phyloP scores from a whole-genome alignment of 2,329 filamentous ascomycete genomes.

The Penicillium olsonii region DNA sequence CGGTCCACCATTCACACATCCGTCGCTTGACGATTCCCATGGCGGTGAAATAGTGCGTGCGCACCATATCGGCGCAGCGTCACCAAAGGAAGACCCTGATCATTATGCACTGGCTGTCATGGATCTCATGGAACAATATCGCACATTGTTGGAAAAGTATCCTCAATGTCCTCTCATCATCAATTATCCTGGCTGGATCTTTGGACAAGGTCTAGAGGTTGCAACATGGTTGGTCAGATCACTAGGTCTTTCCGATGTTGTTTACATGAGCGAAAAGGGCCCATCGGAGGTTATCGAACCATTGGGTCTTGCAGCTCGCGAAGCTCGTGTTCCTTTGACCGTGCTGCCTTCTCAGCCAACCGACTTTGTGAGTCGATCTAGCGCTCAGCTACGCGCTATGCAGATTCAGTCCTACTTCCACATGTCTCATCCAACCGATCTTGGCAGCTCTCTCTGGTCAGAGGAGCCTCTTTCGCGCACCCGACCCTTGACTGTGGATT shows the following conservation, averaged over 20 bases:
- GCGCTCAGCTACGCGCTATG: conserved; percentile 57
- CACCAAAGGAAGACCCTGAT: conserved; percentile 58
- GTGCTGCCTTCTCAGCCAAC: conserved; percentile 50
- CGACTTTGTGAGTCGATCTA: conserved; percentile 48
- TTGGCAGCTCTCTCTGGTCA: conserved; percentile 45
- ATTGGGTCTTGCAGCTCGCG: conserved; percentile 42
- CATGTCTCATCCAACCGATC: conserved; percentile 31
- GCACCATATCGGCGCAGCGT: conserved; percentile 56
- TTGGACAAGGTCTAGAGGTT: conserved; percentile 53
- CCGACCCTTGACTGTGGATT: conserved; percentile 53
- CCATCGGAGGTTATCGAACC: conserved; percentile 45
- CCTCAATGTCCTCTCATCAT: conserved; percentile 55
- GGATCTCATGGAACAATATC: conserved; percentile 55
- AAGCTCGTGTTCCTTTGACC: conserved; percentile 41
- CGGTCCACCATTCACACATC: conserved; percentile 59
- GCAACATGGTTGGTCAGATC: conserved; percentile 49
- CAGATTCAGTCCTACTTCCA: conserved; percentile 66
- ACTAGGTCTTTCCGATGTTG: conserved; percentile 52
- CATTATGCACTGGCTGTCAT: conserved; percentile 56
- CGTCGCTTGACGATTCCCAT: conserved; percentile 36
- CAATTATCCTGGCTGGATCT: conserved; percentile 60
- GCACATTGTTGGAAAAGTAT: conserved; percentile 40
- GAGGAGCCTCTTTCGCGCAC: conserved; percentile 47
- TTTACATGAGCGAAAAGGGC: conserved; percentile 56
- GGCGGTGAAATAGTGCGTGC: conserved; percentile 48